These are phyloP conservation scores for Colletotrichum phormii DNA, from an alignment of 2,329 filamentous ascomycete genomes.

Conservation along the genomic window DNA sequence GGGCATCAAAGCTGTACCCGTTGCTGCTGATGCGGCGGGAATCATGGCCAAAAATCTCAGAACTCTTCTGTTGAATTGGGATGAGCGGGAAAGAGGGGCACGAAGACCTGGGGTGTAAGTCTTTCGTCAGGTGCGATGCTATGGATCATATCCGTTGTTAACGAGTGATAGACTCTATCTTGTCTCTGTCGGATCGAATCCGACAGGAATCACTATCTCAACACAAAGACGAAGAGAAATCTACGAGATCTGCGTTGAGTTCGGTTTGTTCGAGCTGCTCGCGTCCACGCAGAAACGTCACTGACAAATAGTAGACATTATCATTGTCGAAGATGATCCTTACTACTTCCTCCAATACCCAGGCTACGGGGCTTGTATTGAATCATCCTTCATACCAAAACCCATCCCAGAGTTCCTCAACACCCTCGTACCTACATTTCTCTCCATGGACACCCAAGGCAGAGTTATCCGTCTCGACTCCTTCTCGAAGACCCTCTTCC, in stretches of 20 bases:
- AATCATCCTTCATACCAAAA: slow-evolving; percentile 54
- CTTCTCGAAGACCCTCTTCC: slow-evolving; percentile 58
- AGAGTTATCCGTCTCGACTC: slow-evolving; percentile 43
- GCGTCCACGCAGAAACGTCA: background rate
- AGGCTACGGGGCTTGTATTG: slow-evolving; percentile 41
- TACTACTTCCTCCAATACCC: slow-evolving; percentile 50
- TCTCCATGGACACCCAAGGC: slow-evolving; percentile 41
- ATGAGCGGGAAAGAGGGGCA: slow-evolving; percentile 24
- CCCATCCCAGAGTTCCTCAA: slow-evolving; percentile 35
- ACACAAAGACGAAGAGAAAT: slow-evolving; percentile 67
- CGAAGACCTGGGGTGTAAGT: slow-evolving; percentile 38
- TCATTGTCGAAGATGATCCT: slow-evolving; percentile 75
- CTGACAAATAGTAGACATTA: slow-evolving; percentile 42
- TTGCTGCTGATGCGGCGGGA: slow-evolving; percentile 43
- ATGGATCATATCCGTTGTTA: background rate
- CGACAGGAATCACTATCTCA: slow-evolving; percentile 74
- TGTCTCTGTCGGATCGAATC: slow-evolving; percentile 72
- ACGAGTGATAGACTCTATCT: slow-evolving; percentile 39
- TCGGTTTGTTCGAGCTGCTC: slow-evolving; percentile 54
- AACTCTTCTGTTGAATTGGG: slow-evolving; percentile 40
- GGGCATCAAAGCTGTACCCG: slow-evolving; percentile 41
- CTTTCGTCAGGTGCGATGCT: background rate
- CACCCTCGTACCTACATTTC: slow-evolving; percentile 39
- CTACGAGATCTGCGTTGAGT: slow-evolving; percentile 56
- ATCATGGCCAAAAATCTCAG: slow-evolving; percentile 40